These are phyloP conservation scores for Bryopsis sp. DNA, from an alignment of 139 green algal genomes.

Conservation along the genomic window DNA sequence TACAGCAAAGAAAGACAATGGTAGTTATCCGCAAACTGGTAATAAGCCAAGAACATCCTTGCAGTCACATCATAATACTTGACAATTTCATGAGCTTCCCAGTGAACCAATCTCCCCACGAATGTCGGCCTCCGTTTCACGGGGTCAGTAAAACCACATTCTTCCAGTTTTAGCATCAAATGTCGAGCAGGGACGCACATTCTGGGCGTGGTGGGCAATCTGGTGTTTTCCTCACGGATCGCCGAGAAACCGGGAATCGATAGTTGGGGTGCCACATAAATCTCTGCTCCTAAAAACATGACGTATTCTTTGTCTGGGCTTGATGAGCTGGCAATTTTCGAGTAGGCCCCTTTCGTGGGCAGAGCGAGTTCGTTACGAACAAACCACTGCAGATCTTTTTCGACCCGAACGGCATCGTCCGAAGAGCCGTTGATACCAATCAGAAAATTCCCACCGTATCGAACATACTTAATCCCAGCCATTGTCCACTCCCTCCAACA, in stretches of 20 bases:
- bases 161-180: constrained; percentile 7
- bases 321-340: background rate
- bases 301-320: constrained; percentile 15
- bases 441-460: constrained; percentile 4
- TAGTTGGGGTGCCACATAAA: constrained; percentile 12
- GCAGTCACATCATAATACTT: constrained; percentile 12
- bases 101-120: background rate
- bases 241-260: background rate
- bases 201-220: background rate
- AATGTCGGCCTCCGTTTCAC: background rate
- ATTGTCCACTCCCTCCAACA: background rate
- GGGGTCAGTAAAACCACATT: background rate
- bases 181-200: constrained; percentile 12
- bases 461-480: background rate
- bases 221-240: background rate
- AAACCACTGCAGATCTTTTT: background rate
- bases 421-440: constrained; percentile 1
- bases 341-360: background rate
- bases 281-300: constrained; percentile 12
- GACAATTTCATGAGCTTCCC: constrained; percentile 19
- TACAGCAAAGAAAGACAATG: constrained; percentile 11
- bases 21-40: constrained; percentile 17
- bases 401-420: background rate
- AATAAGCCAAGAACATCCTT: constrained; percentile 12
- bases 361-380: background rate